These are phyloP conservation scores for Lactifluus piperatus DNA, from an alignment of 768 basidiomycete species.

Conservation along the genomic window DNA sequence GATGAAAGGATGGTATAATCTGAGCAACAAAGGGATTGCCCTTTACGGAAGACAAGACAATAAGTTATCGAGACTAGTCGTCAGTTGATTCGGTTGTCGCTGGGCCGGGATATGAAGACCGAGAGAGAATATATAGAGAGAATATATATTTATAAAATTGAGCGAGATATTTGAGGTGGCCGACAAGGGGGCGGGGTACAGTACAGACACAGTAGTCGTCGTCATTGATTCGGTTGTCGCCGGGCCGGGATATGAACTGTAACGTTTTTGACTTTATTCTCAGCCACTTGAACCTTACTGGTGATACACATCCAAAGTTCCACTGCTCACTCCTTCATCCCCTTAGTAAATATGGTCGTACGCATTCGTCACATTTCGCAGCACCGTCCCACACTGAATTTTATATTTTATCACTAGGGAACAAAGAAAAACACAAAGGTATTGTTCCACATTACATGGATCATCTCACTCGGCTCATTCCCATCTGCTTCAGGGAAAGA, in stretches of 20 bases:
- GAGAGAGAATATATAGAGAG: no score
- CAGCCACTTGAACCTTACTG: slow-evolving; percentile 56
- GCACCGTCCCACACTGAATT: background rate
- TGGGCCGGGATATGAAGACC: slow-evolving; percentile 27
- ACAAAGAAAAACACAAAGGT: slow-evolving; percentile 19
- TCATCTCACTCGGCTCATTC: background rate
- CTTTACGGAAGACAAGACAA: slow-evolving; percentile 21
- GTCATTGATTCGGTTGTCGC: background rate
- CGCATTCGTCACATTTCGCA: slow-evolving; percentile 23
- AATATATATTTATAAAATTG: no score
- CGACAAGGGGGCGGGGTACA: no score
- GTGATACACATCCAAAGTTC: slow-evolving; percentile 27
- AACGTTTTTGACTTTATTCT: slow-evolving; percentile 20
- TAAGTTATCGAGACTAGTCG: no score
- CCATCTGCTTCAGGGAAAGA: slow-evolving; percentile 45
- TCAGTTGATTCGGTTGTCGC: background rate
- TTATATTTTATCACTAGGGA: background rate
- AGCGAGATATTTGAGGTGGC: no score
- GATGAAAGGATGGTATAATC: background rate
- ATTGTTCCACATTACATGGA: background rate
- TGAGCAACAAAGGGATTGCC: slow-evolving; percentile 25
- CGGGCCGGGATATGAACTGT: slow-evolving; percentile 30
- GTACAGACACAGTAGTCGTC: background rate
- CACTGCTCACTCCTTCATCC: background rate
- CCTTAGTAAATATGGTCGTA: slow-evolving; percentile 49